phyloP scores from a whole-genome alignment of 495 filamentous ascomycete genomes.

The Neurospora sp. region DNA sequence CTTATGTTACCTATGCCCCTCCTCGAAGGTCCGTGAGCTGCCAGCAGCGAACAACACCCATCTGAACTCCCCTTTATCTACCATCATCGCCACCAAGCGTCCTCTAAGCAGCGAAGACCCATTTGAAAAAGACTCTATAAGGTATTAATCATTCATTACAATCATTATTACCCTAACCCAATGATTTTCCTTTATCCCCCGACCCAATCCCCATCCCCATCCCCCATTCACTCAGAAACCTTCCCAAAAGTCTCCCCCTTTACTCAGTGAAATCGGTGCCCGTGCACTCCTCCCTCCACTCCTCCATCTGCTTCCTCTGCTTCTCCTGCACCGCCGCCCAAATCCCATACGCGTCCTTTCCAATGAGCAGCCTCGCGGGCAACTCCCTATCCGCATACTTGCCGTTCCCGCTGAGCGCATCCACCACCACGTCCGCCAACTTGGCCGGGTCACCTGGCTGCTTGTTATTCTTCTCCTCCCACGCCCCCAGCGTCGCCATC shows the following conservation, averaged over 20 bases:
- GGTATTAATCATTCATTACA: constrained; percentile 1
- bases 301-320: neutral
- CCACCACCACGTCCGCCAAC: neutral
- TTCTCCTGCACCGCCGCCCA: neutral
- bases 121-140: neutral
- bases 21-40: neutral
- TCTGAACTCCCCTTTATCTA: neutral
- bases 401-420: neutral
- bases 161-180: neutral
- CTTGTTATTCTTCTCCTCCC: neutral
- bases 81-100: neutral
- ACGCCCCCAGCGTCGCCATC: neutral
- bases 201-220: neutral
- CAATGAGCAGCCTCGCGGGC: neutral
- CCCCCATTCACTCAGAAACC: neutral
- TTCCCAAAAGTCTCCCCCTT: neutral
- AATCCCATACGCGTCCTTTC: neutral
- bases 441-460: neutral
- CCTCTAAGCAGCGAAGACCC: neutral
- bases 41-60: neutral
- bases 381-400: neutral
- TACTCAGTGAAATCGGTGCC: neutral
- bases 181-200: neutral
- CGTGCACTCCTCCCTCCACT: neutral
- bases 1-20: neutral